phyloP scores from a whole-genome alignment of 2,329 filamentous ascomycete species.

The Claviceps paspali region DNA sequence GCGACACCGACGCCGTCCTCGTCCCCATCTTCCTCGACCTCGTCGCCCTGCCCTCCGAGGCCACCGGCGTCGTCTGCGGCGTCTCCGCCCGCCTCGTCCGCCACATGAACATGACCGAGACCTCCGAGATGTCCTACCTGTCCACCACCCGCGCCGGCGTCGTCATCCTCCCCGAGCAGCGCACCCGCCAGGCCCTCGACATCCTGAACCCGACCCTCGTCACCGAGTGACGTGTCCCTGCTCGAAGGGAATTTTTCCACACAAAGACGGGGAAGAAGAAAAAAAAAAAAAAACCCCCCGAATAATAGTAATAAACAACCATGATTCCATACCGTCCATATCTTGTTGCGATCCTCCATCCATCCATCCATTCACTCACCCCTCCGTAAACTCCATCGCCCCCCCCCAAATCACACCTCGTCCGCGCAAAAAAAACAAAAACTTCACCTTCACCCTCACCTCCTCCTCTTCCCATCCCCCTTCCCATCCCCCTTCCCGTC shows the following conservation, averaged over 20 bases:
- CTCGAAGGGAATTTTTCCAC: no score
- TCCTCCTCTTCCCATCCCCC: neutral
- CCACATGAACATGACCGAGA: slow-evolving; percentile 42
- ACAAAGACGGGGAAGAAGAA: no score
- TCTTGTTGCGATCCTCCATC: no score
- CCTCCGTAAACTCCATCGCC: no score
- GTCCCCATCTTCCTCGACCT: slow-evolving; percentile 85
- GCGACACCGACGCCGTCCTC: slow-evolving; percentile 54
- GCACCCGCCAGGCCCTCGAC: slow-evolving; percentile 56
- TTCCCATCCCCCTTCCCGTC: neutral
- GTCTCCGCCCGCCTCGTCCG: slow-evolving; percentile 72
- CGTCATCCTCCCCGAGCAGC: slow-evolving; percentile 67
- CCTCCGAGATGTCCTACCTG: slow-evolving; percentile 74
- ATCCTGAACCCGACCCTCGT: slow-evolving; percentile 53
- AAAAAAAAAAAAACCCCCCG: no score
- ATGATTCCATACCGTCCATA: no score
- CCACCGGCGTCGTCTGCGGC: slow-evolving; percentile 88
- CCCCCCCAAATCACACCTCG: neutral
- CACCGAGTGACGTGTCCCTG: no score
- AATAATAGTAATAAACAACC: no score
- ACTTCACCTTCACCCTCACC: neutral
- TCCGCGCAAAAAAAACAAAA: no score
- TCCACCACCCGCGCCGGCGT: slow-evolving; percentile 80
- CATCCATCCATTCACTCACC: no score
- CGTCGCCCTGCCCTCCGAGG: slow-evolving; percentile 64